Percentiles rank a stretch among this genome's conserved stretches.
These are phyloP conservation scores for Hirsutella minnesotensis DNA, from an alignment of 2,329 filamentous ascomycete genomes.

Conservation along the genomic window DNA sequence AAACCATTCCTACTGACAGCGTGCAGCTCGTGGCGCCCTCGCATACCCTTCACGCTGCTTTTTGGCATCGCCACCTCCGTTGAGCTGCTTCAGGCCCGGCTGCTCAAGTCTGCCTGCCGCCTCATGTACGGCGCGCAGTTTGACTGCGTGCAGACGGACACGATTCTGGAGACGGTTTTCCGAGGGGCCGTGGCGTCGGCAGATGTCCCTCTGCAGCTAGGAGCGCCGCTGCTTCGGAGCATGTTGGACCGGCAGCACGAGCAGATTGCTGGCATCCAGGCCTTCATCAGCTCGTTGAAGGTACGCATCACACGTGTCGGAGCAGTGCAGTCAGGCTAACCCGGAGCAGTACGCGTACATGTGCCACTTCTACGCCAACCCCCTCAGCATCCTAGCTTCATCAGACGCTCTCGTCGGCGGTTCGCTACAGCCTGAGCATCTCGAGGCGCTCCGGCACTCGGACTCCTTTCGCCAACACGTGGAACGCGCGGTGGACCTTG, in stretches of 20 bases:
- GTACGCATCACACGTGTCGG: constrained; percentile 22
- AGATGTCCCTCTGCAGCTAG: constrained; percentile 48
- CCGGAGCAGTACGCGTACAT: constrained; percentile 61
- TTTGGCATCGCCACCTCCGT: constrained; percentile 76
- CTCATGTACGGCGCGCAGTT: constrained; percentile 61
- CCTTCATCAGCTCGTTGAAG: constrained; percentile 59
- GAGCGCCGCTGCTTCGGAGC: constrained; percentile 47
- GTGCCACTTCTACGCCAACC: constrained; percentile 75
- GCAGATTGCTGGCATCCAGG: constrained; percentile 64
- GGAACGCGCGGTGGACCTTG: constrained; percentile 33
- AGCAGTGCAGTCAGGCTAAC: not conserved
- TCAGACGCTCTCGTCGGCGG: constrained; percentile 8
- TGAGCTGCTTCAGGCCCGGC: constrained; percentile 63
- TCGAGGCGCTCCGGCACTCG: constrained; percentile 56
- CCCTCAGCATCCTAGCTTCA: constrained; percentile 52
- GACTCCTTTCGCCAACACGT: constrained; percentile 53
- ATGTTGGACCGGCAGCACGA: constrained; percentile 64
- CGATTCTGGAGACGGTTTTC: constrained; percentile 63
- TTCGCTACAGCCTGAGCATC: constrained; percentile 44
- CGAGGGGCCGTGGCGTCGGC: constrained; percentile 48
- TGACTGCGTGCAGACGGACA: constrained; percentile 61
- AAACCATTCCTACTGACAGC: too few relatives aligned
- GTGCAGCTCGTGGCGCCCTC: constrained; percentile 52
- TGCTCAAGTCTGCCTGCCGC: constrained; percentile 57
- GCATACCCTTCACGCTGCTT: constrained; percentile 64